Conservation (phyloP, 345 rosid genomes). For the Capsella bursapastoris region DNA sequence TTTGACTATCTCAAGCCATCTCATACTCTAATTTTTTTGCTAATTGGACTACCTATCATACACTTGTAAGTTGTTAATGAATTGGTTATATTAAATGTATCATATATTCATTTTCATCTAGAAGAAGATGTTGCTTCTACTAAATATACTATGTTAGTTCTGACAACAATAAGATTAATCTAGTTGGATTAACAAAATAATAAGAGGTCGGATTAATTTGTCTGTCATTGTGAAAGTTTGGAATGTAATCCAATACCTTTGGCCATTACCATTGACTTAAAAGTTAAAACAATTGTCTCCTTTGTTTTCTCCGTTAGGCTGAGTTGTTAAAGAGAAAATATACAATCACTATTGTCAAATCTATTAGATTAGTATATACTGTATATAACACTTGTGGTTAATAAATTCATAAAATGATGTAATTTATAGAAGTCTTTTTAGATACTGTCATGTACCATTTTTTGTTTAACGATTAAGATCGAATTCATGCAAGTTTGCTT, state of each 20-base stretch:
- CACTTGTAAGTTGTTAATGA: constrained; percentile 43
- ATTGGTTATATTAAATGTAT: constrained; percentile 27
- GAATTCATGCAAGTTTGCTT: background rate
- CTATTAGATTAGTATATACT: background rate
- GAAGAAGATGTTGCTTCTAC: constrained; percentile 43
- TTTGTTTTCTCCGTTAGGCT: constrained; percentile 39
- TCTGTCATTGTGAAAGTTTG: constrained; percentile 12
- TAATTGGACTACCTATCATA: constrained; percentile 12
- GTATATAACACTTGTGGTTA: background rate
- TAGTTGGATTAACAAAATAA: background rate
- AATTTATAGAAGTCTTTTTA: background rate
- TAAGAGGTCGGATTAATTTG: background rate
- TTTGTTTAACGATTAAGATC: background rate
- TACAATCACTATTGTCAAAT: background rate
- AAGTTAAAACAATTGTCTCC: constrained; percentile 14
- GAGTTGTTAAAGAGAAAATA: constrained; percentile 20
- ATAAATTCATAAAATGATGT: background rate
- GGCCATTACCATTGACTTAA: constrained; percentile 42
- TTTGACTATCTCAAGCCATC: constrained; percentile 45
- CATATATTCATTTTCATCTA: constrained; percentile 46
- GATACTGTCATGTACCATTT: background rate
- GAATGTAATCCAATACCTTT: constrained; percentile 29
- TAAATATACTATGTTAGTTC: constrained; percentile 24
- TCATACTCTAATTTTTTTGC: constrained; percentile 2
- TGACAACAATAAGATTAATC: constrained; percentile 15